A percentile compares a stretch with the other conserved stretches of the same genome.
Evolutionary conservation across 768 basidiomycete genomes (phyloP).

Genomic region (Pisolithus albus): DNA sequence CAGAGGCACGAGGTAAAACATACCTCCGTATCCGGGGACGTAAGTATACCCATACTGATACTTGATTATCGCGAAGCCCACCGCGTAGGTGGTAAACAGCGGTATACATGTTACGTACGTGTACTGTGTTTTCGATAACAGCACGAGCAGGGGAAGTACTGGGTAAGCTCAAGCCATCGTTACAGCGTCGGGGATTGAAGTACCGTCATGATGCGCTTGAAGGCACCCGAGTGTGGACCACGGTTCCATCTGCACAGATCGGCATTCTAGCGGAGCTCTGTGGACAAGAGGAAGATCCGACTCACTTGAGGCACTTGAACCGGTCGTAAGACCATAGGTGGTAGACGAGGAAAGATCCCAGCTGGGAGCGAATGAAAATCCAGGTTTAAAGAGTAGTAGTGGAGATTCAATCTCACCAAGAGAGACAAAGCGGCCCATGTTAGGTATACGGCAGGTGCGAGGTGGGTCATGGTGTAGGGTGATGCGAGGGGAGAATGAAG

Average conservation of each 20-base stretch:
- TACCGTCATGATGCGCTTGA: slow-evolving; percentile 84
- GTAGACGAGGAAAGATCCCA: slow-evolving; percentile 56
- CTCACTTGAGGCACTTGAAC: slow-evolving; percentile 66
- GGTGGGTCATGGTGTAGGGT: slow-evolving; percentile 48
- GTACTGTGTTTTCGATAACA: slow-evolving; percentile 41
- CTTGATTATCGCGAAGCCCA: slow-evolving; percentile 67
- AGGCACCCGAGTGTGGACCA: slow-evolving; percentile 61
- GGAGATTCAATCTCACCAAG: slow-evolving; percentile 31
- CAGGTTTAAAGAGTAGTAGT: not conserved
- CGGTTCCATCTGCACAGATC: slow-evolving; percentile 54
- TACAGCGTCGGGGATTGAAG: slow-evolving; percentile 11
- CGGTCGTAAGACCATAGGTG: slow-evolving; percentile 78
- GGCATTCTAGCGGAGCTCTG: not conserved
- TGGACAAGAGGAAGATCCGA: not conserved
- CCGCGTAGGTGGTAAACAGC: slow-evolving; percentile 46
- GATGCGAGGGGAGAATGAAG: not conserved
- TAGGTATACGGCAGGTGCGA: slow-evolving; percentile 52
- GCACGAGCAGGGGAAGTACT: too few relatives aligned
- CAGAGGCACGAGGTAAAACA: slow-evolving; percentile 20
- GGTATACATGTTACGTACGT: slow-evolving; percentile 64
- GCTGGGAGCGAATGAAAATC: slow-evolving; percentile 28
- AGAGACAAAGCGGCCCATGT: slow-evolving; percentile 53
- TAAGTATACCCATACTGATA: slow-evolving; percentile 58
- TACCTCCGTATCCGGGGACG: slow-evolving; percentile 43
- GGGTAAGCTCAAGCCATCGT: not conserved